phyloP scores from a whole-genome alignment of 2,329 filamentous ascomycete genomes.

The Talaromyces atroroseus region DNA sequence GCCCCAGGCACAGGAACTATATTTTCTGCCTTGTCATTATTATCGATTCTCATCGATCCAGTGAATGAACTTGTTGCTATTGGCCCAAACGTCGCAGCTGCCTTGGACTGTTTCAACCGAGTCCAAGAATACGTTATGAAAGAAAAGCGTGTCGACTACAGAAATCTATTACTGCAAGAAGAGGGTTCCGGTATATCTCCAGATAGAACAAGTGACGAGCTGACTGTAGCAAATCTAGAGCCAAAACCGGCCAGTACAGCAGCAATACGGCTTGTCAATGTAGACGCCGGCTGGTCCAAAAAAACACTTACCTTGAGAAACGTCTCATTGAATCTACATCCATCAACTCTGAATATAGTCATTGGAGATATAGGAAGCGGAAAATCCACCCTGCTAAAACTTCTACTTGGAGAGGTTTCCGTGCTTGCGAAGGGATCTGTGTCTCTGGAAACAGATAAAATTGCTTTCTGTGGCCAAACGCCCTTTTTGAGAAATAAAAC shows the following conservation, averaged over 20 bases:
- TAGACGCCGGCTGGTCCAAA: slow-evolving; percentile 5
- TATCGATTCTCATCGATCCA: slow-evolving; percentile 21
- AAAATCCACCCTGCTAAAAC: slow-evolving; percentile 47
- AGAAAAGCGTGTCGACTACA: slow-evolving; percentile 5
- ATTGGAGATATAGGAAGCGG: slow-evolving; percentile 49
- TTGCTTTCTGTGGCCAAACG: slow-evolving; percentile 36
- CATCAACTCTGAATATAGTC: slow-evolving; percentile 43
- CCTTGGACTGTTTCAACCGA: slow-evolving; percentile 35
- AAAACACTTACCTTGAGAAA: slow-evolving; percentile 37
- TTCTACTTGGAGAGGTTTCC: slow-evolving; percentile 40
- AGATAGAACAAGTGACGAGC: not conserved
- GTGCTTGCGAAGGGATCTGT: slow-evolving; percentile 29
- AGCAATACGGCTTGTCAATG: slow-evolving; percentile 3
- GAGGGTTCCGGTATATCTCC: not conserved
- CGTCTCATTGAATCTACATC: slow-evolving; percentile 37
- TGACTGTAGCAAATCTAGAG: not conserved
- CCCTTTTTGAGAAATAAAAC: slow-evolving; percentile 26
- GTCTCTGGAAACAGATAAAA: slow-evolving; percentile 22
- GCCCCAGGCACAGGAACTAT: slow-evolving; percentile 22
- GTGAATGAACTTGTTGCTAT: slow-evolving; percentile 19
- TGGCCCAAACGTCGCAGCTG: slow-evolving; percentile 32
- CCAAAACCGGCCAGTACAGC: not conserved
- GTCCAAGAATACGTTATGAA: slow-evolving; percentile 33
- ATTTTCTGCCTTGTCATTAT: slow-evolving; percentile 23
- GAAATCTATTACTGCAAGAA: not conserved